Evolutionary conservation across 441 rosid genomes (phyloP).

Genomic region (Erodium chrysanthum): DNA sequence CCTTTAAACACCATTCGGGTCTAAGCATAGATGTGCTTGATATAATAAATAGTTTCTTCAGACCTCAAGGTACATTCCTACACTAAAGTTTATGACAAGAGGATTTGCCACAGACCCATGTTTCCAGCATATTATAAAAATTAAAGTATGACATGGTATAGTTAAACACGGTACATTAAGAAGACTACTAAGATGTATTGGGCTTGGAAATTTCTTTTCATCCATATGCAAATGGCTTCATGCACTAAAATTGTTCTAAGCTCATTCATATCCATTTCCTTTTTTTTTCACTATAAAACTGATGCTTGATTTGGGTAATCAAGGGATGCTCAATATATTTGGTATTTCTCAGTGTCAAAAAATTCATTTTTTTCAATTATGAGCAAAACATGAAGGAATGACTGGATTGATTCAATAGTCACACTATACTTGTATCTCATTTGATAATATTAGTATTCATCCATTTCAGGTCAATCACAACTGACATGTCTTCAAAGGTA

Average conservation of each 20-base stretch:
- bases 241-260: neutral
- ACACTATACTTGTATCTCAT: conserved; percentile 1
- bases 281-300: neutral
- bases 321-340: neutral
- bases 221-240: neutral
- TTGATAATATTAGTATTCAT: neutral
- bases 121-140: neutral
- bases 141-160: neutral
- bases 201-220: neutral
- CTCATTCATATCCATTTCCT: neutral
- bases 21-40: neutral
- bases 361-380: neutral
- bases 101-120: neutral
- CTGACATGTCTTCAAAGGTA: neutral
- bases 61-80: neutral
- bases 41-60: neutral
- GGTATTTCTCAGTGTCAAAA: neutral
- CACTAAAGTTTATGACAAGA: neutral
- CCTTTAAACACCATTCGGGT: neutral
- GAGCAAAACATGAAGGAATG: neutral
- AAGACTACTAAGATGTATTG: neutral
- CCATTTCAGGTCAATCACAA: neutral
- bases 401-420: neutral
- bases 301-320: neutral
- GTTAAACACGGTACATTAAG: neutral